Evolutionary conservation across 2,329 filamentous ascomycete species (phyloP).

Genomic region (Xenoacremonium recifei): DNA sequence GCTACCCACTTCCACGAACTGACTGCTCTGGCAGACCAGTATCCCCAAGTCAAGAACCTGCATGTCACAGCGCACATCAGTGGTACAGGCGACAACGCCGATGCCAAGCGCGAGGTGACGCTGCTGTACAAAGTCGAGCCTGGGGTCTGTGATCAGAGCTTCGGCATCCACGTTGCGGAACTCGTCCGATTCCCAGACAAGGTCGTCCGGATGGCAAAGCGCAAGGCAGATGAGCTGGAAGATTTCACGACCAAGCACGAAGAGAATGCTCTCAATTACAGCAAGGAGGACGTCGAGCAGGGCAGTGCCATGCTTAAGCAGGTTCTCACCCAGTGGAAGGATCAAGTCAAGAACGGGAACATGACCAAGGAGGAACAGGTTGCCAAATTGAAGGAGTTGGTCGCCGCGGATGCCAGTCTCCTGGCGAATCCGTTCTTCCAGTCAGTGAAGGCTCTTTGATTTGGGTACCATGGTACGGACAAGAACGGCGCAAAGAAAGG

Average conservation of each 20-base stretch:
- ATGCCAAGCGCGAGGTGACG: constrained; percentile 78
- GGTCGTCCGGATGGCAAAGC: constrained; percentile 98
- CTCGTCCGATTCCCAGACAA: constrained; percentile 95
- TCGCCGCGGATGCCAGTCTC: constrained; percentile 67
- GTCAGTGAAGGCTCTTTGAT: constrained; percentile 57
- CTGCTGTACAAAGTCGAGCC: constrained; percentile 95
- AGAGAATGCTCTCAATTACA: constrained; percentile 59
- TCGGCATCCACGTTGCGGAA: constrained; percentile 97
- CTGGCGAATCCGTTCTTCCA: constrained; percentile 69
- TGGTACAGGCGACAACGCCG: constrained; percentile 40
- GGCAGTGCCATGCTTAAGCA: constrained; percentile 84
- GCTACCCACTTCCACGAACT: constrained; percentile 98
- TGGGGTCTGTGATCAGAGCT: constrained; percentile 94
- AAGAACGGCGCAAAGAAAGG: too few species aligned
- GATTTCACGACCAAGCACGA: constrained; percentile 86
- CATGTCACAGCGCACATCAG: constrained; percentile 95
- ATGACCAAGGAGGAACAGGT: constrained; percentile 77
- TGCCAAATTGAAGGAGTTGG: constrained; percentile 73
- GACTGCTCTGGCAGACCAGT: constrained; percentile 83
- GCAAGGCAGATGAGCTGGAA: constrained; percentile 96
- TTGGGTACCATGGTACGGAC: too few species aligned
- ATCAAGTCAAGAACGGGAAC: constrained; percentile 59
- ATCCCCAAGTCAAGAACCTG: constrained; percentile 85
- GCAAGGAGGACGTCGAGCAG: constrained; percentile 83
- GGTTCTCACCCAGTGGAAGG: constrained; percentile 82